Evolutionary conservation across 805 yeast genomes (phyloP).

Genomic region (Starmerella vitae): DNA sequence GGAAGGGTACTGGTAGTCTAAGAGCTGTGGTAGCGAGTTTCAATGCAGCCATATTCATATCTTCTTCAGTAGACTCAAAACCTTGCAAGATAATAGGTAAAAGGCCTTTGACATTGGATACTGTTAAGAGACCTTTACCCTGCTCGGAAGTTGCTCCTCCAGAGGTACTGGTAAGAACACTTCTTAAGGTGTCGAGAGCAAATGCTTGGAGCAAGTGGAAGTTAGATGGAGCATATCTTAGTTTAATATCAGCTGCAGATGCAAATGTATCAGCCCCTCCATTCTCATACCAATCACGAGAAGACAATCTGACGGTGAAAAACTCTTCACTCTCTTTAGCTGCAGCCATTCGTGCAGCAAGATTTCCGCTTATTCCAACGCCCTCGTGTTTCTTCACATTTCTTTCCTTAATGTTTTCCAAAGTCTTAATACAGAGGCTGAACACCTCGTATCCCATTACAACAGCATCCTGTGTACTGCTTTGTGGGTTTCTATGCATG

Average conservation of each 20-base stretch:
- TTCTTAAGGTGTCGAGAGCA: slow-evolving; percentile 59
- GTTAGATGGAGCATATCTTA: slow-evolving; percentile 43
- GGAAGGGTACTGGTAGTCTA: slow-evolving; percentile 44
- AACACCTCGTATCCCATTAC: slow-evolving; percentile 63
- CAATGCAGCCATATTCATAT: slow-evolving; percentile 56
- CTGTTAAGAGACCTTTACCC: slow-evolving; percentile 35
- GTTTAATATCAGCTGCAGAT: slow-evolving; percentile 26
- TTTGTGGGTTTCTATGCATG: slow-evolving; percentile 52
- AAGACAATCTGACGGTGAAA: slow-evolving; percentile 58
- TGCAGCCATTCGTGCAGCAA: slow-evolving; percentile 18
- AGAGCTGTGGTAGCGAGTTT: slow-evolving; percentile 47
- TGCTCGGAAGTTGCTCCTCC: slow-evolving; percentile 25
- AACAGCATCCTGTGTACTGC: slow-evolving; percentile 44
- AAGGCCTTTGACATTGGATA: slow-evolving; percentile 53
- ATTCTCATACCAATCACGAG: slow-evolving; percentile 36
- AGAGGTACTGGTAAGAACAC: slow-evolving; percentile 49
- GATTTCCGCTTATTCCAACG: slow-evolving; percentile 6
- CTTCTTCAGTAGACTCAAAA: slow-evolving; percentile 56
- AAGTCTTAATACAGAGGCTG: slow-evolving; percentile 32
- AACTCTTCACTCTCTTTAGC: slow-evolving; percentile 41
- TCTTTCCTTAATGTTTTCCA: slow-evolving; percentile 11
- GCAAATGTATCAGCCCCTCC: background rate
- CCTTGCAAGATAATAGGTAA: slow-evolving; percentile 56
- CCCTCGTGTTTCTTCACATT: slow-evolving; percentile 19
- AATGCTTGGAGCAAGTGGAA: slow-evolving; percentile 56